These are phyloP conservation scores for Irpex sp. DNA, from an alignment of 1,284 basidiomycete species.

Conservation along the genomic window DNA sequence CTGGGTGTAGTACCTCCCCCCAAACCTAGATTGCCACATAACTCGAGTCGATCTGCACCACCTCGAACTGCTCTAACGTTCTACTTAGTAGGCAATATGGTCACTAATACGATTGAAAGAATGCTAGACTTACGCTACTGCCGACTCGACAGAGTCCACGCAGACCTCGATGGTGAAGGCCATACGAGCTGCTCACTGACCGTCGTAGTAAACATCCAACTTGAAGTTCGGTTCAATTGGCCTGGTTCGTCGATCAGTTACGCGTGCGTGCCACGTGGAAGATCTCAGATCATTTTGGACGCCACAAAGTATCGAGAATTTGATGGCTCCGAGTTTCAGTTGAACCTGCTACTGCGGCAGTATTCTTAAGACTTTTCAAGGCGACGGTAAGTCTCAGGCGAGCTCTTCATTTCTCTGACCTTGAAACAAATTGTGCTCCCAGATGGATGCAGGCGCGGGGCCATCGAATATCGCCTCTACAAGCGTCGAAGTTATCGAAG, in stretches of 20 bases:
- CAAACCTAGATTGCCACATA: constrained; percentile 69
- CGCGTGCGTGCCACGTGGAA: not conserved
- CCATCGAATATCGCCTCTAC: constrained; percentile 13
- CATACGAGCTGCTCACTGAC: not conserved
- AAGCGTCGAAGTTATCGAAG: constrained; percentile 39
- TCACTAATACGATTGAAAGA: not conserved
- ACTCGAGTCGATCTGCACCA: constrained; percentile 72
- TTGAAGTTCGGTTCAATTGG: not conserved
- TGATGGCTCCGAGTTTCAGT: not conserved
- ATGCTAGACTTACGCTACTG: constrained; percentile 49
- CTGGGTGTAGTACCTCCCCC: constrained; percentile 82
- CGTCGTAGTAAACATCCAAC: not conserved
- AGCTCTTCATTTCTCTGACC: no score
- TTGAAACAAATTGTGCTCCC: not conserved
- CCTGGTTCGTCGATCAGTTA: not conserved
- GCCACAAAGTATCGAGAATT: not conserved
- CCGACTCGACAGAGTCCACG: constrained; percentile 75
- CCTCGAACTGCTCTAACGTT: constrained; percentile 49
- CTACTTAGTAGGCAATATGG: not conserved
- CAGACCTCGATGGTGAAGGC: constrained; percentile 59
- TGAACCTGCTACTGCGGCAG: no score
- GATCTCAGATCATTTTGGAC: not conserved
- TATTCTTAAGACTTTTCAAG: no score
- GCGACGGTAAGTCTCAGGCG: no score
- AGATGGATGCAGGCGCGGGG: constrained; percentile 27